Evolutionary conservation across 2,329 filamentous ascomycete species (phyloP).

Genomic region (Trichothecium roseum): DNA sequence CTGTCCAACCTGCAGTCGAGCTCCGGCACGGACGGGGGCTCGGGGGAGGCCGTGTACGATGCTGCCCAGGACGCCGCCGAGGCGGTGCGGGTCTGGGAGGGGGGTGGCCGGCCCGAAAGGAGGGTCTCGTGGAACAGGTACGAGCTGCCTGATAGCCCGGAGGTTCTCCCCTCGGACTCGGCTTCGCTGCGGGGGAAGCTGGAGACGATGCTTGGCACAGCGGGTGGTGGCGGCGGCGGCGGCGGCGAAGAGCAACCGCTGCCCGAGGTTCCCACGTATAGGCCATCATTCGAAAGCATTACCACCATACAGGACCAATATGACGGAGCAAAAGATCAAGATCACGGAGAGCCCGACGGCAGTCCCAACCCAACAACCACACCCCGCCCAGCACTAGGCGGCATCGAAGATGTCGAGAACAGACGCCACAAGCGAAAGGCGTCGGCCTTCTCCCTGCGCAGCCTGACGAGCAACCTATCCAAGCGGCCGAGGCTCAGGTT

Average conservation of each 20-base stretch:
- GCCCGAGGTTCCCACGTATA: not conserved
- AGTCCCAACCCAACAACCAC: slow-evolving; percentile 8
- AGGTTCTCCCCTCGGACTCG: slow-evolving; percentile 13
- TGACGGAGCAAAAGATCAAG: slow-evolving; percentile 14
- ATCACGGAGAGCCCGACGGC: slow-evolving; percentile 6
- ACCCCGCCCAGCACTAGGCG: slow-evolving; percentile 2
- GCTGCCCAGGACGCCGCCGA: slow-evolving; percentile 3
- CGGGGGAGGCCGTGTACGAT: not conserved
- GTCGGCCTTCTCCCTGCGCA: slow-evolving; percentile 19
- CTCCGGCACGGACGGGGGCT: slow-evolving; percentile 7
- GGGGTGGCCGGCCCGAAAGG: no score
- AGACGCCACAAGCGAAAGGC: slow-evolving; percentile 17
- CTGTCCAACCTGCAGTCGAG: slow-evolving; percentile 18
- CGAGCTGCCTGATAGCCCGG: slow-evolving; percentile 15
- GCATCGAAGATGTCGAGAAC: slow-evolving; percentile 2
- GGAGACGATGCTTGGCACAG: not conserved
- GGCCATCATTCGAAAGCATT: slow-evolving; percentile 2
- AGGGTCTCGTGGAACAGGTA: slow-evolving; percentile 7
- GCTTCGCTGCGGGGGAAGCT: slow-evolving; percentile 8
- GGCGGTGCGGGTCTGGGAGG: slow-evolving; percentile 1
- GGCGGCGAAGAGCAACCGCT: not conserved
- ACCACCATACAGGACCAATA: slow-evolving; percentile 10
- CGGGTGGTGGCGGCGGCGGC: not conserved
- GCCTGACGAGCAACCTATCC: slow-evolving; percentile 15
- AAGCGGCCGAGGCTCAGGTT: slow-evolving; percentile 17